A percentile compares a stretch with the other conserved stretches of the same genome.
These are phyloP conservation scores for Fonsecaea pedrosoi DNA, from an alignment of 2,329 filamentous ascomycete genomes.

Conservation along the genomic window DNA sequence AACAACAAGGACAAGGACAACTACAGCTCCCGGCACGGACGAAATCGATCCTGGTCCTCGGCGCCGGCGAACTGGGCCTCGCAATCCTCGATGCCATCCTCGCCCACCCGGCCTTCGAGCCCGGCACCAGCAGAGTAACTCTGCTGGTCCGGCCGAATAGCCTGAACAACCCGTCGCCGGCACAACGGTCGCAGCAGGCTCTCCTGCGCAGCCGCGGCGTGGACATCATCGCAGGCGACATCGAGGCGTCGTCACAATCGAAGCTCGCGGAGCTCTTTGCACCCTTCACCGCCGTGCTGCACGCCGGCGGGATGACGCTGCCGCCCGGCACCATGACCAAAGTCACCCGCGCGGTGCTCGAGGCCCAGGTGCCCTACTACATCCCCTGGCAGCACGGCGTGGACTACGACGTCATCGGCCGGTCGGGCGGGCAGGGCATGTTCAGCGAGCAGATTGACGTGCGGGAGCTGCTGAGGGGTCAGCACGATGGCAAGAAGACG, in stretches of 20 bases:
- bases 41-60: constrained; percentile 63
- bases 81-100: constrained; percentile 62
- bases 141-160: constrained; percentile 62
- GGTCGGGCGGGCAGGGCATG: constrained; percentile 64
- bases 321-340: constrained; percentile 64
- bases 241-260: constrained; percentile 43
- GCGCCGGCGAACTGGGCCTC: constrained; percentile 63
- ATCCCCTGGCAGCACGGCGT: constrained; percentile 78
- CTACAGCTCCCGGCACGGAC: constrained; percentile 6
- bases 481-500: constrained; percentile 47
- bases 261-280: constrained; percentile 54
- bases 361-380: constrained; percentile 59
- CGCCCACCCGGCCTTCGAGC: constrained; percentile 50
- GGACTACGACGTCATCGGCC: constrained; percentile 69
- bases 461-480: constrained; percentile 58
- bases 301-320: constrained; percentile 66
- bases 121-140: constrained; percentile 50
- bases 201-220: constrained; percentile 50
- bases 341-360: constrained; percentile 62
- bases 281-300: constrained; percentile 56
- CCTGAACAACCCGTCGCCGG: constrained; percentile 49
- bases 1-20: neutral
- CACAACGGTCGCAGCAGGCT: constrained; percentile 45
- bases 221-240: constrained; percentile 55
- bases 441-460: constrained; percentile 73